phyloP scores from a whole-genome alignment of 192 early-diverging fungal species.

The Coemansia sp. region DNA sequence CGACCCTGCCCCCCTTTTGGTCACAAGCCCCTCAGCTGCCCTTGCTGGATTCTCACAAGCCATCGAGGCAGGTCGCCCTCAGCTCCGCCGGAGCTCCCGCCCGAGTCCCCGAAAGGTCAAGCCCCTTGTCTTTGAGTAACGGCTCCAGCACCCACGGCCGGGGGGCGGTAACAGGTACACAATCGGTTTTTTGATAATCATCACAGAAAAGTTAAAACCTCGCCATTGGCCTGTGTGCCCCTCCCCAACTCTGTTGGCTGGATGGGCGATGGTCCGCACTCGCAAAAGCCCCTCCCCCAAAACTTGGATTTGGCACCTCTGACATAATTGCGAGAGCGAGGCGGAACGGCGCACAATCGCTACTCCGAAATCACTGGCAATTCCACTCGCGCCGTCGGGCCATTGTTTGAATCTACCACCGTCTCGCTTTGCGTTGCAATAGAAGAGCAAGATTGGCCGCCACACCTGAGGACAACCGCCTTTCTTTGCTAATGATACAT shows the following conservation, averaged over 20 bases:
- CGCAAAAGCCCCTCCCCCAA: background rate
- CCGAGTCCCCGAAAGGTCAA: background rate
- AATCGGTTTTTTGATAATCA: background rate
- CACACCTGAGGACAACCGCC: background rate
- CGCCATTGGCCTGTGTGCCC: background rate
- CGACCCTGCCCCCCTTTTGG: background rate
- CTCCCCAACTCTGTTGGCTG: background rate
- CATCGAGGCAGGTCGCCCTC: background rate
- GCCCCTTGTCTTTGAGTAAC: background rate
- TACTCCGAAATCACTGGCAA: background rate
- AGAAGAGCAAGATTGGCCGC: background rate
- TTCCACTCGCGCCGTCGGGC: background rate
- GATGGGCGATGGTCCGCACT: background rate
- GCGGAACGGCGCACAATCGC: background rate
- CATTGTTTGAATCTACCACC: background rate
- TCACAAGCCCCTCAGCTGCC: background rate
- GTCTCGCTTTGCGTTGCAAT: background rate
- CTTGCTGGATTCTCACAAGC: background rate
- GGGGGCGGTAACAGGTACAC: background rate
- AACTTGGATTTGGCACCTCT: background rate
- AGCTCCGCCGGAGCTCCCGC: background rate
- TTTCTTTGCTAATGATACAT: background rate
- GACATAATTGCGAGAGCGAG: constrained; percentile 2
- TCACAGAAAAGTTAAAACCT: background rate
- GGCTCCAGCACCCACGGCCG: background rate